phyloP scores from a whole-genome alignment of 2,329 filamentous ascomycete genomes.

The Aspergillus carbonarius region DNA sequence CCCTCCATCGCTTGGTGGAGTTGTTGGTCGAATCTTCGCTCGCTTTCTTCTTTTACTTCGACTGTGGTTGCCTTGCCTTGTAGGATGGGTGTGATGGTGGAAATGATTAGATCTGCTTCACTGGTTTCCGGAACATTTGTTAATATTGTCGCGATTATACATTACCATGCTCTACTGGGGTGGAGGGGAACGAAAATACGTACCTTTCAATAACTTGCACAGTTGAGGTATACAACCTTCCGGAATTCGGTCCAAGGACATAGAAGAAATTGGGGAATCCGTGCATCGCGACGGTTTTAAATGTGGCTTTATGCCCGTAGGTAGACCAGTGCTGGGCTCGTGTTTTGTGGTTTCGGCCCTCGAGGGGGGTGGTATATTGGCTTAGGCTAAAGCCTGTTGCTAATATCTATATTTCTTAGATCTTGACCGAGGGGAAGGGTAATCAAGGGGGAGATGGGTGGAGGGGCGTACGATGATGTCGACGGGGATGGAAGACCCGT shows the following conservation, averaged over 20 bases:
- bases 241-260: slow-evolving; percentile 21
- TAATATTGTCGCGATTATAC: no score
- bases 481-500: slow-evolving; percentile 1
- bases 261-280: slow-evolving; percentile 28
- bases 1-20: slow-evolving; percentile 14
- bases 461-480: slow-evolving; percentile 13
- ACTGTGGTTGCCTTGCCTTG: slow-evolving; percentile 10
- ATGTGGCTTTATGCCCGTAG: slow-evolving; percentile 20
- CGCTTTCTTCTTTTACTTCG: slow-evolving; percentile 16
- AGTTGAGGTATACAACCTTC: slow-evolving; percentile 17
- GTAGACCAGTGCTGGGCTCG: slow-evolving; percentile 19
- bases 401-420: slow-evolving; percentile 7
- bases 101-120: slow-evolving; percentile 15
- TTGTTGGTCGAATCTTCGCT: slow-evolving; percentile 10
- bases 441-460: background rate
- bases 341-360: slow-evolving; percentile 12
- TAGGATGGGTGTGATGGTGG: slow-evolving; percentile 16
- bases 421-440: background rate
- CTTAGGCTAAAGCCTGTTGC: slow-evolving; percentile 21
- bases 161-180: no score
- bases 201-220: slow-evolving; percentile 19
- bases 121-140: background rate
- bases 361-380: slow-evolving; percentile 7
- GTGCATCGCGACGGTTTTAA: slow-evolving; percentile 23
- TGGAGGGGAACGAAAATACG: no score